Percentiles rank a stretch among this genome's conserved stretches.
Evolutionary conservation across 2,329 filamentous ascomycete genomes (phyloP).

Genomic region (Colletotrichum orbiculare): DNA sequence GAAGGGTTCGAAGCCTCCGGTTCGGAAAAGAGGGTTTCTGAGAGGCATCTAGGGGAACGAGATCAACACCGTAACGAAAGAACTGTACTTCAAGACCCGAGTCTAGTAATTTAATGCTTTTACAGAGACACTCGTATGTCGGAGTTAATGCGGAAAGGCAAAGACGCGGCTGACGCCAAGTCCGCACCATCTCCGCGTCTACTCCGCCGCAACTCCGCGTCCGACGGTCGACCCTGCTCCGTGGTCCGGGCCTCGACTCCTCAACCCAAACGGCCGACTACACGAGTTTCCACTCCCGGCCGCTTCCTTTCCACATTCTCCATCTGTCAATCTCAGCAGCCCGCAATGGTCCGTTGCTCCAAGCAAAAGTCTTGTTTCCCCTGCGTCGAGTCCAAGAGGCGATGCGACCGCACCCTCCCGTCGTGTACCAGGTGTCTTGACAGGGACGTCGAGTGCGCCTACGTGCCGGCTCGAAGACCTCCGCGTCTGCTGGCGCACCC

Average conservation of each 20-base stretch:
- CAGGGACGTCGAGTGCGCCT: conserved; percentile 19
- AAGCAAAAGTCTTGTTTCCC: conserved; percentile 27
- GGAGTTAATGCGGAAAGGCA: no score
- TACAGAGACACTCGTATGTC: no score
- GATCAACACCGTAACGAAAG: background rate
- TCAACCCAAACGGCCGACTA: no score
- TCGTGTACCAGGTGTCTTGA: conserved; percentile 25
- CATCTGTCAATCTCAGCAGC: no score
- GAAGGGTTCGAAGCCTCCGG: conserved; percentile 42
- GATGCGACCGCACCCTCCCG: conserved; percentile 24
- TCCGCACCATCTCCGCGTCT: no score
- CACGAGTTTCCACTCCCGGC: no score
- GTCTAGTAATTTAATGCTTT: no score
- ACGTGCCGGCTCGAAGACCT: conserved; percentile 7
- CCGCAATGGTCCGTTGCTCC: conserved; percentile 16
- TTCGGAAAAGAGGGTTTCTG: conserved; percentile 47
- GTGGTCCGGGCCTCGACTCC: no score
- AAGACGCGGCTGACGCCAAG: no score
- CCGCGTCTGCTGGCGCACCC: background rate
- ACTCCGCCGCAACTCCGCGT: no score
- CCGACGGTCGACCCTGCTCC: no score
- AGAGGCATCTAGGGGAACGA: conserved; percentile 39
- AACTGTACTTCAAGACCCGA: background rate
- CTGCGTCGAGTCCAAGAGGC: conserved; percentile 25
- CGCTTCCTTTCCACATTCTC: no score